Base-by-base conservation (phyloP, 768 basidiomycete genomes). In the Psilocybe sp. region DNA sequence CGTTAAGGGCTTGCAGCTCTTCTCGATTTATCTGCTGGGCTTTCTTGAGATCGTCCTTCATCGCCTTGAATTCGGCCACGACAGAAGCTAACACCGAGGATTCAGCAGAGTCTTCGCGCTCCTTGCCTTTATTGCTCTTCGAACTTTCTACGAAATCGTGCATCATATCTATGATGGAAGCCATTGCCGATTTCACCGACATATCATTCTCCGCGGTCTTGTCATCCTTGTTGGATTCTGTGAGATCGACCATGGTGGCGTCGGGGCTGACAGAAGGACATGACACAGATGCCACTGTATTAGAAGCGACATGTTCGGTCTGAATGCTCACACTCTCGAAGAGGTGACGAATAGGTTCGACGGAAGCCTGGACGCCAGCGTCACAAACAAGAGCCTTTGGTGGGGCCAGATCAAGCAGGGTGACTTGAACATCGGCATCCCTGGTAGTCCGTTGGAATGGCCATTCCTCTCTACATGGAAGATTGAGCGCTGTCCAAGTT, bases 121-220 rank as follows among this genome's bases (percentile, higher is more conserved):
- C 59, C 40, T 59, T 59, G 18, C 51, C 54, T 39, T 59, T 59
- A 18, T 15, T 34, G 23, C 44, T 56, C 47, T 36, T 49, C 8
- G 41, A 10, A 12, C 14, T 35, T 32, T 61, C 58, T 6, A 63
- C 44, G 2, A 58, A 46, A 37, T 63, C 57, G 5, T 57, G 51
- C 40, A 63, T 60, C 39, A 59, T 56, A 37, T 58, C 50, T 52
- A 63, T 59, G 49, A 63, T 56, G 1, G 56, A 55, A 43, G 49
- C 51, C 48, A 63, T 56, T 4, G 52, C 55, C 34, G 48, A 51
- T 28, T 57, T 43, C 6, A 60, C 56, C 13, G 60, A 50, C 9
- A 34, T 33, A 19, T 39, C 34, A 20, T 41, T 40, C 15, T 19
- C 11, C 16, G 16, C 37, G 16, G 31, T 8, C 7, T 8, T 39